Evolutionary conservation across 495 filamentous ascomycete species (phyloP).

Genomic region (Hypoxylon trugodes): DNA sequence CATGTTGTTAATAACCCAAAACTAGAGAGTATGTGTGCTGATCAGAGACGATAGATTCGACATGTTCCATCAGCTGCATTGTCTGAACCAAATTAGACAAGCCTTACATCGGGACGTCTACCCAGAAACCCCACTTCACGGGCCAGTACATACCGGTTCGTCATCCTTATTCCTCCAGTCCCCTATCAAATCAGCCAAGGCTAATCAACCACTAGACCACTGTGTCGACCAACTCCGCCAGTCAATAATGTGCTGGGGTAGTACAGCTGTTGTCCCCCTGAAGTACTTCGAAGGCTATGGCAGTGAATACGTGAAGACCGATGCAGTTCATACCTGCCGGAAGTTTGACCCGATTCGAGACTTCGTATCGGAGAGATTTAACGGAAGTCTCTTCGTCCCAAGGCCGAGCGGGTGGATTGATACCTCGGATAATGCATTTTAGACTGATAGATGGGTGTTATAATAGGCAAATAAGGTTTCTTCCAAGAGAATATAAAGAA

Average conservation of each 20-base stretch:
- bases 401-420: constrained; percentile 1
- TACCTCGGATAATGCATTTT: constrained; percentile 2
- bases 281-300: not conserved
- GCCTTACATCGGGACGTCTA: constrained; percentile 6
- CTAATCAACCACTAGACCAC: not conserved
- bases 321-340: not conserved
- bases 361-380: constrained; percentile 1
- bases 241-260: constrained; percentile 6
- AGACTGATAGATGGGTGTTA: too few species aligned
- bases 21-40: too few species aligned
- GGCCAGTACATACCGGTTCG: not conserved
- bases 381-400: not conserved
- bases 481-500: too few species aligned
- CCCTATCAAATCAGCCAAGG: too few species aligned
- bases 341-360: too few species aligned
- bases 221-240: constrained; percentile 1
- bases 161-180: not conserved
- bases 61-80: constrained; percentile 2
- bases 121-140: not conserved
- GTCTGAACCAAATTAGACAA: constrained; percentile 3
- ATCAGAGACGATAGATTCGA: not conserved
- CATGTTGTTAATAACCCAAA: too few species aligned
- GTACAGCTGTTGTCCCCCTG: not conserved
- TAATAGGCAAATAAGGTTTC: too few species aligned
- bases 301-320: not conserved